Base-by-base conservation (phyloP, 805 yeast species). In the Metschnikowia sp. region DNA sequence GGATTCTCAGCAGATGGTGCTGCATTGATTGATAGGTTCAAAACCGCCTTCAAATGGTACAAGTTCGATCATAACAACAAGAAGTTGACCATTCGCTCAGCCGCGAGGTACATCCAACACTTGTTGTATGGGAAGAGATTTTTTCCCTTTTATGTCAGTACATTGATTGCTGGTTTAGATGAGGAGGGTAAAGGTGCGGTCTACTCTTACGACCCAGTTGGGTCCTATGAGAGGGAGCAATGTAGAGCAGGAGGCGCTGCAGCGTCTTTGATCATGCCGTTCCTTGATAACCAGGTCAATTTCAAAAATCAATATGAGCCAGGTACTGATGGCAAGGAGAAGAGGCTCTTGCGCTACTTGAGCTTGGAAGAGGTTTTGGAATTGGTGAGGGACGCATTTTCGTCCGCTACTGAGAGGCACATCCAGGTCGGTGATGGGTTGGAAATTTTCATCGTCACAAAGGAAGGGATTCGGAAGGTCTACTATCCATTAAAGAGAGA, bases 231-330 rank as follows among this genome's bases (percentile, higher is more conserved):
- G 70, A 82, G 97, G 60, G 97, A 91, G 66, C 96, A 91, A 64
- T 89, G 97, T 70, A 82, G 97, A 62, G 98, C 98, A 2, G 97
- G 96, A 54, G 99, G 99, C 37, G 94, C 97, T 11, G 98, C 98
- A 29, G 94, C 97, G 1, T 81, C 90, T 53, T 79, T 94, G 70
- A 90, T 94, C 56, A 90, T 91, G 95, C 99, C 99, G 4, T 94
- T 94, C 67, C 80, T 94, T 62, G 99, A 94, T 69, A 92, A 91
- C 68, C 99, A 94, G 74, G 99, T 94, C 53, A 88, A 90, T 65
- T 87, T 89, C 71, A 91, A 91, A 66, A 94, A 94, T 73, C 99
- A 94, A 69, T 81, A 76, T 65, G 91, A 81, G 56, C 96, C 97
- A 19, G 84, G 75, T 5, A 74, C 87, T 10, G 75, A 87, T 50